Evolutionary conservation across 164 flowering plant species (phyloP), one percentile per base, ranked within the genome.

Genomic region (Saururus chinensis): DNA sequence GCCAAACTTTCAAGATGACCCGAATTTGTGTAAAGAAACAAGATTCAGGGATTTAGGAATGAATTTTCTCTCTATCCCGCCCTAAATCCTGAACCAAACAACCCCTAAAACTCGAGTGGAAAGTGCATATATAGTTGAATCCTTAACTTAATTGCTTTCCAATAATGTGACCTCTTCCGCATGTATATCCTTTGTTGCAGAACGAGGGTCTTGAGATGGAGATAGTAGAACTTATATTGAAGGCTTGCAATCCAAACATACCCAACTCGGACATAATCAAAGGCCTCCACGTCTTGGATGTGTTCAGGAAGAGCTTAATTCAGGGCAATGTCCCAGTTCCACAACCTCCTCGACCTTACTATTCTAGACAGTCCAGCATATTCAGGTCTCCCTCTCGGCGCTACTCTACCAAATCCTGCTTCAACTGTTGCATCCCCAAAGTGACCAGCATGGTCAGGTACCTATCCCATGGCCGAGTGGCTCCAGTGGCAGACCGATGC

Each of bases 201-300:
- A 6, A 21, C 26, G 57, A 9, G 1, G 26, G 21, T 11, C n/a
- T n/a, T 10, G 16, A 0, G 26, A 22, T 21, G 14, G 26, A 22
- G 16, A 17, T 57, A 30, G 16, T 10, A 2, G 2, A 5, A 4
- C 35, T 1, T 19, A 57, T 57, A 25, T 17, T 57, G 60, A 57
- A 30, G 11, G 22, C 30, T 37, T 57, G 35, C n/a, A 57, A 30
- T 17, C 60, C 40, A 11, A 30, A 57, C 13, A 59, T 57, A 57
- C 52, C 9, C 17, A 30, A 22, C 66, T 17, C 48, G 37, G 20
- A 37, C 23, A 25, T 4, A n/a, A 57, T 42, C 14, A 48, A 62
- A 16, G 40, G 72, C 5, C 54, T n/a, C 4, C 71, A 68, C 59
- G 13, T 63, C 56, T 40, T 68, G 17, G 71, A 68, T 59, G 45